phyloP scores from a whole-genome alignment of 768 basidiomycete species.

The Termitomyces bulborhizus region DNA sequence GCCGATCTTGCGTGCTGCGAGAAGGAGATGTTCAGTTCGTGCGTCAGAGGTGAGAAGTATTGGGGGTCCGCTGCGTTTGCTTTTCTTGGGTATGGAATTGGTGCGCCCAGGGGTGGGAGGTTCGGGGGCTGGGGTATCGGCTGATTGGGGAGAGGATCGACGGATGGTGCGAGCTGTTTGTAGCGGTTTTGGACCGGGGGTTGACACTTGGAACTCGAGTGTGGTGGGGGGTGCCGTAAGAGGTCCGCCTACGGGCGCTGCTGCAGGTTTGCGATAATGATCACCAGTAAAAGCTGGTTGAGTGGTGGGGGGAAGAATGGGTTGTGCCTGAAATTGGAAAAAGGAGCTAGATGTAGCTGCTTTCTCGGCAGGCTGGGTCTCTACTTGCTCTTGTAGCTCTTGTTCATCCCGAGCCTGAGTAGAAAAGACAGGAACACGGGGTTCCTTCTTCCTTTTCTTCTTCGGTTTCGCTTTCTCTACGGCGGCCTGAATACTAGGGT shows the following conservation, averaged over 20 bases:
- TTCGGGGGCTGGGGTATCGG: neutral
- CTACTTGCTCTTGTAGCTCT: slow-evolving; percentile 3
- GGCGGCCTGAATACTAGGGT: slow-evolving; percentile 17
- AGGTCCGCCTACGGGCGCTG: slow-evolving; percentile 10
- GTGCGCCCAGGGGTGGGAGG: slow-evolving; percentile 7
- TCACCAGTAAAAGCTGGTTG: slow-evolving; percentile 15
- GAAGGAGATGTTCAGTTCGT: slow-evolving; percentile 60
- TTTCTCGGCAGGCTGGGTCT: slow-evolving; percentile 6
- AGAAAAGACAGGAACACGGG: slow-evolving; percentile 11
- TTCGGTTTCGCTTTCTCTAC: slow-evolving; percentile 19
- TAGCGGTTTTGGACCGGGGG: slow-evolving; percentile 4
- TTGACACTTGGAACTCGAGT: slow-evolving; percentile 15
- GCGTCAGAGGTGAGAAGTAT: slow-evolving; percentile 51
- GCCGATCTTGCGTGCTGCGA: slow-evolving; percentile 68
- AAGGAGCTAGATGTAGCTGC: slow-evolving; percentile 13
- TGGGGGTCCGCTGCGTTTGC: slow-evolving; percentile 20
- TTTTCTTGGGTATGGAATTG: slow-evolving; percentile 1
- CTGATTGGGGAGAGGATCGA: neutral
- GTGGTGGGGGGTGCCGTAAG: slow-evolving; percentile 16
- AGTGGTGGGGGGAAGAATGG: slow-evolving; percentile 2
- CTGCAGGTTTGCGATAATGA: slow-evolving; percentile 18
- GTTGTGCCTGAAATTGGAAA: slow-evolving; percentile 16
- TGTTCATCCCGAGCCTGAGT: slow-evolving; percentile 4
- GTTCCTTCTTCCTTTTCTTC: slow-evolving; percentile 18
- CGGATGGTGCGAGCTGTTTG: slow-evolving; percentile 7